Conservation (phyloP, 2,329 filamentous ascomycete species). For the Mollisiaceae sp. region DNA sequence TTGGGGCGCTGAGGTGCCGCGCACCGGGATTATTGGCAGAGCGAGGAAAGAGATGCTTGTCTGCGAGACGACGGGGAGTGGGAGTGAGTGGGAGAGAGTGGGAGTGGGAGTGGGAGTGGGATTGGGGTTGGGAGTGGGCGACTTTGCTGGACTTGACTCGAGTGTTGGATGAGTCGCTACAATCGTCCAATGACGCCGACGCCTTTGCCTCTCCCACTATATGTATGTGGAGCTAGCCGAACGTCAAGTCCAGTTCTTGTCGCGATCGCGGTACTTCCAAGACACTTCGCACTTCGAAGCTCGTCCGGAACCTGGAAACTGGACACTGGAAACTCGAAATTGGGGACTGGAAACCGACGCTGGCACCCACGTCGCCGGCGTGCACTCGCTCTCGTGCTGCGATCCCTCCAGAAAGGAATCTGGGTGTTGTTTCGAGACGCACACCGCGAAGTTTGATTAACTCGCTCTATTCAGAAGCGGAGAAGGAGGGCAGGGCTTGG, state of each 20-base stretch:
- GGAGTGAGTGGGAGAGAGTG: neutral
- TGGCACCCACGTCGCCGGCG: neutral
- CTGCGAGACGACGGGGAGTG: neutral
- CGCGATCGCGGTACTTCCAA: neutral
- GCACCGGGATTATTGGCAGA: neutral
- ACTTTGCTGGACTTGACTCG: neutral
- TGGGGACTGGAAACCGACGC: no score
- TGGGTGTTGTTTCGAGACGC: conserved; percentile 26
- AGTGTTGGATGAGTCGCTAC: neutral
- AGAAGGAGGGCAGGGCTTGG: conserved; percentile 24
- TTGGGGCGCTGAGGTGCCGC: neutral
- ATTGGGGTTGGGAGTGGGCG: no score
- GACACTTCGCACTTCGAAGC: neutral
- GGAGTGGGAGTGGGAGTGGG: neutral
- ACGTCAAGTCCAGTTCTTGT: conserved; percentile 5
- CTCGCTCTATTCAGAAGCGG: conserved; percentile 21
- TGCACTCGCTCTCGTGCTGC: conserved; percentile 11
- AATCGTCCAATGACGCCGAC: neutral
- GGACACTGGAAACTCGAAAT: no score
- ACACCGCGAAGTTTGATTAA: conserved; percentile 30
- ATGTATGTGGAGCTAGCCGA: neutral
- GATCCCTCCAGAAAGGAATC: conserved; percentile 9
- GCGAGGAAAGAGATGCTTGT: neutral
- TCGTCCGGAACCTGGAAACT: no score
- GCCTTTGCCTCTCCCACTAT: neutral